Base-by-base conservation (phyloP, 2,329 filamentous ascomycete species). In the Hypoxylon sp. region DNA sequence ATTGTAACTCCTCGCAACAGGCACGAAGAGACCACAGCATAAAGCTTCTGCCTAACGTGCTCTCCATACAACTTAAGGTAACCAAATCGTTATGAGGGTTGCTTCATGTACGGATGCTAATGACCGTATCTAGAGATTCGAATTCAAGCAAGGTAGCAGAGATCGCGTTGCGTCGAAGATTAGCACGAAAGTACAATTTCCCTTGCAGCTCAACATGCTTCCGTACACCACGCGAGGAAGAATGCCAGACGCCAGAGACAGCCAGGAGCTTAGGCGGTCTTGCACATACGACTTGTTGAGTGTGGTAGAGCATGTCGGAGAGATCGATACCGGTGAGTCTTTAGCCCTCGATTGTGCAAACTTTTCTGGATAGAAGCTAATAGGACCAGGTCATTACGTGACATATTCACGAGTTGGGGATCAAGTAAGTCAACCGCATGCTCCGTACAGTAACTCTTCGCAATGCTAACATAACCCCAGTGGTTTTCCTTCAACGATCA, bases 401-500 rank as follows among this genome's bases (percentile, higher is more conserved):
- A 90, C 88, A n/a, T 97, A 95, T 69, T 91, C 89, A 52, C 79
- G 90, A 35, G 88, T 93, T 51, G 89, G 87, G 3, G 88, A 90
- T 46, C 83, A 89, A 76, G 82, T 83, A 69, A 56, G 76, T 67
- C 29, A 27, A 34, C 30, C 11, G 26, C n/a, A n/a, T n/a, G n/a
- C n/a, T 5, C 13, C 12, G 4, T n/a, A 20, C 15, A 16, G 26
- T 7, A 3, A n/a, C n/a, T 12, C 4, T 5, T 7, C 1, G n/a
- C n/a, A 11, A 20, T 37, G n/a, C 56, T 59, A 63, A 57, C 5
- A 20, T 29, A 7, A 3, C 67, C 55, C 11, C 60, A 96, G 81
- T 97, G 93, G 93, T 96, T 96, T 70, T 85, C 90, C 46, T 97
- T 97, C 73, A 95, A 97, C 66, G 93, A 97, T 68, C 92, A 94